phyloP scores from a whole-genome alignment of 1,284 basidiomycete genomes.

The Tetrapyrgos nigripes region DNA sequence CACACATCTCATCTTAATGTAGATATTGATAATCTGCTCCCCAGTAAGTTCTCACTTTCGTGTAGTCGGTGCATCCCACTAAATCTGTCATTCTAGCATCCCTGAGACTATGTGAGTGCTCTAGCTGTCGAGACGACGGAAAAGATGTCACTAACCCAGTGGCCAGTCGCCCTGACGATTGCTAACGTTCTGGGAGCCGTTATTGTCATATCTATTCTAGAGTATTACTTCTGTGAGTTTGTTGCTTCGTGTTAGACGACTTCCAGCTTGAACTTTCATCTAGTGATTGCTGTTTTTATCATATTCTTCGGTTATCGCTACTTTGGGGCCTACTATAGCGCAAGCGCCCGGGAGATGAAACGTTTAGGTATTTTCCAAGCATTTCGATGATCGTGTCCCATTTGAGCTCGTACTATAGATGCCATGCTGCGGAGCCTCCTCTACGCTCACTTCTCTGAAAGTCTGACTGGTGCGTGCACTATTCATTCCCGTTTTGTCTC shows the following conservation, averaged over 20 bases:
- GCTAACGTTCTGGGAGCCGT: conserved; percentile 63
- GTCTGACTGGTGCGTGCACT: conserved; percentile 62
- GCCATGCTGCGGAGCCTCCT: conserved; percentile 72
- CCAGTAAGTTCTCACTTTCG: conserved; percentile 43
- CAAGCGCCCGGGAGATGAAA: conserved; percentile 76
- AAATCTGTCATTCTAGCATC: conserved; percentile 51
- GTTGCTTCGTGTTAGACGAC: background rate
- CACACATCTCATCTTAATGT: too few species aligned
- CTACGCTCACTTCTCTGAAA: conserved; percentile 86
- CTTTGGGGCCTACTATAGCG: conserved; percentile 67
- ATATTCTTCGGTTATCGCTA: conserved; percentile 60
- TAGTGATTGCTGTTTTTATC: conserved; percentile 58
- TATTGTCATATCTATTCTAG: conserved; percentile 71
- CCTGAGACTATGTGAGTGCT: conserved; percentile 62
- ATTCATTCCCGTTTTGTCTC: background rate
- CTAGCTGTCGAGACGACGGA: too few species aligned
- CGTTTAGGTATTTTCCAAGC: conserved; percentile 53
- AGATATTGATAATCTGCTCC: conserved; percentile 68
- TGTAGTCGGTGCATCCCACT: background rate
- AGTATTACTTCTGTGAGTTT: conserved; percentile 70
- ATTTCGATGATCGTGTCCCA: background rate
- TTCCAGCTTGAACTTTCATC: background rate
- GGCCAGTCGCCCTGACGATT: conserved; percentile 57
- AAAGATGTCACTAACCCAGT: conserved; percentile 12
- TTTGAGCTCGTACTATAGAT: conserved; percentile 43